Evolutionary conservation across 441 rosid genomes (phyloP).

Genomic region (Erodium texanum): DNA sequence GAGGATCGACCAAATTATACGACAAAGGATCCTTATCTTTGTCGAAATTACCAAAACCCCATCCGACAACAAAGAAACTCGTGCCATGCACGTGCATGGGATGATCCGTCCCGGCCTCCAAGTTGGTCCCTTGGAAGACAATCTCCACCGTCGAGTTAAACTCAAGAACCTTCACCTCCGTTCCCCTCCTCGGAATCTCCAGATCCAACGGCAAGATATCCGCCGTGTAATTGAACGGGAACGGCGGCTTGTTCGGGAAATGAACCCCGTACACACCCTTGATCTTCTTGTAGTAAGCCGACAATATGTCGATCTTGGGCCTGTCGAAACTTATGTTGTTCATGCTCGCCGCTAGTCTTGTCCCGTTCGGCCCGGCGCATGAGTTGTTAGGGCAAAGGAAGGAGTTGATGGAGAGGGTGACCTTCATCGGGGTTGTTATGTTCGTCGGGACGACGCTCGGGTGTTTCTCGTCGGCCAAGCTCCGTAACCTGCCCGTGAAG

Average conservation of each 20-base stretch:
- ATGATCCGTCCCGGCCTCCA: slow-evolving; percentile 31
- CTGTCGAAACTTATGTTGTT: slow-evolving; percentile 25
- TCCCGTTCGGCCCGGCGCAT: not conserved
- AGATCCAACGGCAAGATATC: slow-evolving; percentile 9
- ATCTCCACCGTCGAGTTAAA: slow-evolving; percentile 31
- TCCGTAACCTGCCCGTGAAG: slow-evolving; percentile 12
- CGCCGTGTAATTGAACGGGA: slow-evolving; percentile 24
- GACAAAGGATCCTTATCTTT: slow-evolving; percentile 25
- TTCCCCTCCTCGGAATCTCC: slow-evolving; percentile 22
- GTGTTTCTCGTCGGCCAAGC: slow-evolving; percentile 10
- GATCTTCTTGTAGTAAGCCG: slow-evolving; percentile 24
- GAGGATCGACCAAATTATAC: slow-evolving; percentile 37
- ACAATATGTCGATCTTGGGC: slow-evolving; percentile 15
- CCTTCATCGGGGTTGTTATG: slow-evolving; percentile 5
- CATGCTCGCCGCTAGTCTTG: slow-evolving; percentile 21
- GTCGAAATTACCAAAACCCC: slow-evolving; percentile 31
- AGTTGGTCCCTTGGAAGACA: slow-evolving; percentile 36
- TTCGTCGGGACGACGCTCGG: slow-evolving; percentile 12
- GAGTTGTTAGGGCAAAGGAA: slow-evolving; percentile 6
- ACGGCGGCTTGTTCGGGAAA: slow-evolving; percentile 23
- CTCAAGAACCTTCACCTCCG: slow-evolving; percentile 20
- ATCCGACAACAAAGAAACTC: slow-evolving; percentile 37
- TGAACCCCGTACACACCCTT: slow-evolving; percentile 13
- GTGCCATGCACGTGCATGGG: slow-evolving; percentile 43
- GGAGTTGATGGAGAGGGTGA: slow-evolving; percentile 11